These are phyloP conservation scores for Endotrypanum monterogeii DNA, from an alignment of 208 protist species.

Conservation along the genomic window DNA sequence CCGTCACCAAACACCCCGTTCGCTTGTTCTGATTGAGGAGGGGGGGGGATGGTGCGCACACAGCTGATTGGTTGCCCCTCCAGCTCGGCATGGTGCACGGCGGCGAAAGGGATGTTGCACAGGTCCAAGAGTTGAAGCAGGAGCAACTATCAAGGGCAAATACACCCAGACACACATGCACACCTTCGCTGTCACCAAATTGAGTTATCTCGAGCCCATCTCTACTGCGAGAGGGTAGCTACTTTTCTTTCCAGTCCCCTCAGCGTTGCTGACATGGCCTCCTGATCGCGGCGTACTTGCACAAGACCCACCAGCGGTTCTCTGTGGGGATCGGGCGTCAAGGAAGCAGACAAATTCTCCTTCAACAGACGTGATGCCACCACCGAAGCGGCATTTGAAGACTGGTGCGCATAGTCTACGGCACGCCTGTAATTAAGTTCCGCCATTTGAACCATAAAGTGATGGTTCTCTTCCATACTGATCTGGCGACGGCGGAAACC, in stretches of 20 bases:
- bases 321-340: background rate
- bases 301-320: constrained; percentile 14
- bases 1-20: no score
- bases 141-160: background rate
- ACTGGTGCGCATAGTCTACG: constrained; percentile 11
- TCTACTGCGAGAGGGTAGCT: background rate
- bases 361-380: background rate
- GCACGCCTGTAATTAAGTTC: constrained; percentile 34
- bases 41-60: no score
- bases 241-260: constrained; percentile 1
- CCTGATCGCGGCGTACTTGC: constrained; percentile 20
- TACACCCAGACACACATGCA: background rate
- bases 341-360: background rate
- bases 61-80: background rate
- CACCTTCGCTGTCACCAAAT: background rate
- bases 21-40: no score
- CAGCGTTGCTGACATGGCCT: constrained; percentile 16
- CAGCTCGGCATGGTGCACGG: background rate
- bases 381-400: background rate
- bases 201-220: background rate
- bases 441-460: constrained; percentile 20
- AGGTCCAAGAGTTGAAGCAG: background rate
- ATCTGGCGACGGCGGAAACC: constrained; percentile 32
- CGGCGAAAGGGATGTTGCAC: background rate
- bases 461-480: constrained; percentile 29